Base-by-base conservation (phyloP, 139 green algal species). In the Asterochloris sp. region DNA sequence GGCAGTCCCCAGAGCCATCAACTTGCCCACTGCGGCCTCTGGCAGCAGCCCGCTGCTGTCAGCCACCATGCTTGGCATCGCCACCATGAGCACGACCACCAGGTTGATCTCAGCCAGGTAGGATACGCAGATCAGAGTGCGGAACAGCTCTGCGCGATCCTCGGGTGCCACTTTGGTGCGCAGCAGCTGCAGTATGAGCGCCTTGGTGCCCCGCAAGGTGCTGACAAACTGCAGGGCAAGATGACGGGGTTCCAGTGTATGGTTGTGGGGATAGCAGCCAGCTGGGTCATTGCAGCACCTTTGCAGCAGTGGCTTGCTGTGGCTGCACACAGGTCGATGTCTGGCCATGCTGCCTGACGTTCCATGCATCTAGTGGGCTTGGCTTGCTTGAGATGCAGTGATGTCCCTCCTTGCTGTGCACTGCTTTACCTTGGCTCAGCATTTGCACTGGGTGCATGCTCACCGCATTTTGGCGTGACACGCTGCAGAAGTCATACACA, bases 71-170 rank as follows among this genome's bases (percentile, higher is more conserved):
- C 68, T 68, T 69, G 79, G 79, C 68, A 83, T n/a, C 4, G 79
- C 79, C 38, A 83, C 79, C 11, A 68, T 78, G 67, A 83, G 62
- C 24, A 83, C 79, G 29, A 83, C 79, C 79, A 67, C 77, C 38
- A 74, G 73, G 79, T 76, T 78, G 68, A 83, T 83, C 69, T 83
- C 79, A 63, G 73, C 73, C 76, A 83, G 61, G 27, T 83, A 83
- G 8, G 79, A 47, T 28, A 83, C 77, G 79, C 79, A 83, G 60
- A 83, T 63, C 28, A 83, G 68, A 17, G 68, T 68, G 15, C 73
- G 73, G 26, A 83, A 75, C 12, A 76, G 24, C 15, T 83, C 79
- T 62, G 79, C 29, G 4, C 79, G 71, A 10, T 73, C n/a, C n/a
- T 83, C 79, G 61, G 79, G 79, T 2, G 79, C 28, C 12, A 83